Evolutionary conservation across 768 basidiomycete species (phyloP).

Genomic region (Naematelia aurantialba): DNA sequence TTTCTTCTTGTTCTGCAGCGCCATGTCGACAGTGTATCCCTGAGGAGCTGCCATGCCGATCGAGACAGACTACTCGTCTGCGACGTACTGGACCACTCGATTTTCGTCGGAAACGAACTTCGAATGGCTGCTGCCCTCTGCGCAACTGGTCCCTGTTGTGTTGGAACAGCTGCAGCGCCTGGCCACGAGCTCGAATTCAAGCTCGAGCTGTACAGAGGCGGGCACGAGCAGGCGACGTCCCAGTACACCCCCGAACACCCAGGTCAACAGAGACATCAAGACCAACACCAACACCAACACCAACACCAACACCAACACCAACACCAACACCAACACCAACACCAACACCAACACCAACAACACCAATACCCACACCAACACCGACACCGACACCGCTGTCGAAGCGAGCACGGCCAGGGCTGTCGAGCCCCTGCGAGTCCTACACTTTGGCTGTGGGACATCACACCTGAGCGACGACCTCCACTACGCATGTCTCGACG

Average conservation of each 20-base stretch:
- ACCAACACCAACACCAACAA: too few species aligned
- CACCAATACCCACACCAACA: not conserved
- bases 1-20: too few species aligned
- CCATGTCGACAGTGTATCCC: too few species aligned
- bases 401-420: too few species aligned
- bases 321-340: too few species aligned
- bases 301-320: too few species aligned
- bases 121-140: conserved; percentile 31
- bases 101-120: conserved; percentile 30
- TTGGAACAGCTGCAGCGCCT: not conserved
- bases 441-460: conserved; percentile 44
- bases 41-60: not conserved
- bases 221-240: too few species aligned
- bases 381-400: not conserved
- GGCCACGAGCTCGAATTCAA: too few species aligned
- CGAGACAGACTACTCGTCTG: conserved; percentile 34
- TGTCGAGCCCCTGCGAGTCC: conserved; percentile 10
- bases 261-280: too few species aligned
- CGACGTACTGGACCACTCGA: conserved; percentile 33
- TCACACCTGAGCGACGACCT: conserved; percentile 23
- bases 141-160: conserved; percentile 20
- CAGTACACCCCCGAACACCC: too few species aligned
- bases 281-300: too few species aligned
- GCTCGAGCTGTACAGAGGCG: too few species aligned
- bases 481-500: not conserved